Evolutionary conservation across 306 rosid genomes (phyloP).

Genomic region (Quercus mongolica): DNA sequence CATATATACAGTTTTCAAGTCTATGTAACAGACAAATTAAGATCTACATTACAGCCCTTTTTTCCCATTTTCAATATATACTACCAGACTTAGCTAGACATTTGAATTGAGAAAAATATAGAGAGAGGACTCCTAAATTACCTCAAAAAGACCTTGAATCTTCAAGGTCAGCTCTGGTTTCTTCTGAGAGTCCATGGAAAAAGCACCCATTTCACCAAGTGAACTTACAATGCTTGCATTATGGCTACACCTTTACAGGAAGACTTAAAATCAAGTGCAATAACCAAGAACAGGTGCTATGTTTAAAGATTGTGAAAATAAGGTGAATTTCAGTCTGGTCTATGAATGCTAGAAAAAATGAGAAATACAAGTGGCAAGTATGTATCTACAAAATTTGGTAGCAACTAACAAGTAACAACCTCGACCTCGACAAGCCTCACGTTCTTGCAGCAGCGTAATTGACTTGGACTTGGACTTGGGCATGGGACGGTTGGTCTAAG

Average conservation of each 20-base stretch:
- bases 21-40: too few species aligned
- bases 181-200: not conserved
- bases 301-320: not conserved
- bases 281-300: not conserved
- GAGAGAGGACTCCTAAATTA: not conserved
- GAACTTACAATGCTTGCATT: not conserved
- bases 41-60: too few species aligned
- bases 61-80: too few species aligned
- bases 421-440: too few species aligned
- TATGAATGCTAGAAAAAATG: not conserved
- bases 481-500: not conserved
- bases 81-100: too few species aligned
- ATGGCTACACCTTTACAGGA: not conserved
- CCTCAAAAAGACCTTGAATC: conserved; percentile 3
- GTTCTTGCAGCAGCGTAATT: not conserved
- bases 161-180: not conserved
- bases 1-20: too few species aligned
- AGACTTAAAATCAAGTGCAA: not conserved
- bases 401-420: not conserved
- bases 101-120: not conserved
- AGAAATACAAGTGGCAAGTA: not conserved
- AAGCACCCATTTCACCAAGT: not conserved
- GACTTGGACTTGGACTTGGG: not conserved
- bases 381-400: not conserved
- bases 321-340: not conserved